Evolutionary conservation across 352 stramenopile genomes (phyloP).

Genomic region (Elongisporangium anandrum): DNA sequence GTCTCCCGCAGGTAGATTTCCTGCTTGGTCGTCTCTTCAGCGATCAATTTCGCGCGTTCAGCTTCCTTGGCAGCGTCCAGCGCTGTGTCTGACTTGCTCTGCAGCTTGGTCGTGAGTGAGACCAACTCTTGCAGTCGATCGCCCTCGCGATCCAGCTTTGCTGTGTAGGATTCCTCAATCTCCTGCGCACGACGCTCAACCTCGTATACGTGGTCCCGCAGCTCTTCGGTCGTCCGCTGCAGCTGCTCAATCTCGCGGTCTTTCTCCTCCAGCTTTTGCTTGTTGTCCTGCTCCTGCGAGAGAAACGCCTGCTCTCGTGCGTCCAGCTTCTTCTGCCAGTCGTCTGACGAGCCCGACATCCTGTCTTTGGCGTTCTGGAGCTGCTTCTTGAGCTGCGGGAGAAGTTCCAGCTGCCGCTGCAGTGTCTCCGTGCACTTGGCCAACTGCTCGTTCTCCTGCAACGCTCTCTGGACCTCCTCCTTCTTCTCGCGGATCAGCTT

Average conservation of each 20-base stretch:
- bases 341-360: conserved; percentile 13
- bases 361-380: conserved; percentile 47
- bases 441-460: conserved; percentile 46
- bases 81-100: conserved; percentile 23
- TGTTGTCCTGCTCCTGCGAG: conserved; percentile 44
- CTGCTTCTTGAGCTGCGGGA: conserved; percentile 48
- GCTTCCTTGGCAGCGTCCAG: conserved; percentile 22
- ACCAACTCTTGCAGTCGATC: conserved; percentile 22
- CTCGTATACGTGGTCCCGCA: conserved; percentile 20
- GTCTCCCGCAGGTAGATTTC: conserved; percentile 37
- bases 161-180: conserved; percentile 15
- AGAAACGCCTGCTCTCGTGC: conserved; percentile 50
- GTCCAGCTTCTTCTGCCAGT: conserved; percentile 17
- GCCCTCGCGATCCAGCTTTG: conserved; percentile 14
- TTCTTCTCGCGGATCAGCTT: conserved; percentile 52
- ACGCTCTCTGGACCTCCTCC: conserved; percentile 36
- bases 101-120: conserved; percentile 20
- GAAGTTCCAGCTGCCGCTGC: conserved; percentile 34
- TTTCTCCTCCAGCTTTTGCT: conserved; percentile 22
- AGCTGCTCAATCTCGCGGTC: conserved; percentile 20
- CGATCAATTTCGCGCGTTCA: conserved; percentile 19
- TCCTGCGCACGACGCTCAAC: conserved; percentile 17
- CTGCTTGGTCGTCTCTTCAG: conserved; percentile 29
- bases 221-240: conserved; percentile 15
- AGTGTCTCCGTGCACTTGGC: conserved; percentile 19